Evolutionary conservation across 805 yeast genomes (phyloP).

Genomic region (Candida orba): DNA sequence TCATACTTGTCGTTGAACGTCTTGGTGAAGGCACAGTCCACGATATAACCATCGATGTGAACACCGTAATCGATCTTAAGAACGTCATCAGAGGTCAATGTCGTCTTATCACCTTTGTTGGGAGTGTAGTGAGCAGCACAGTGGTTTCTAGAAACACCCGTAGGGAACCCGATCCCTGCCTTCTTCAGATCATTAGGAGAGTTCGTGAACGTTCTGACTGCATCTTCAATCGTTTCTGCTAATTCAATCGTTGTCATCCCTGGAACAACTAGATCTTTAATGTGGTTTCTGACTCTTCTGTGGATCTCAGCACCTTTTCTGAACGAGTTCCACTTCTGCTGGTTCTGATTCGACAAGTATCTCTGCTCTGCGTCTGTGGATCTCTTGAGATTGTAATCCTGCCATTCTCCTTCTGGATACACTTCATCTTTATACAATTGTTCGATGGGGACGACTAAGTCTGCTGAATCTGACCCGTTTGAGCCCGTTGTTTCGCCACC

Average conservation of each 20-base stretch:
- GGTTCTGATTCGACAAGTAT: slow-evolving; percentile 57
- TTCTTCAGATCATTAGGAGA: slow-evolving; percentile 43
- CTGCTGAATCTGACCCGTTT: no score
- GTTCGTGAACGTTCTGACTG: slow-evolving; percentile 68
- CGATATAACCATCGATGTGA: slow-evolving; percentile 88
- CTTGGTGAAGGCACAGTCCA: slow-evolving; percentile 92
- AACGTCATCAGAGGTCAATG: slow-evolving; percentile 79
- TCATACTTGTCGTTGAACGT: slow-evolving; percentile 84
- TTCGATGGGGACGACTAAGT: slow-evolving; percentile 56
- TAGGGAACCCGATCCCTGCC: slow-evolving; percentile 96
- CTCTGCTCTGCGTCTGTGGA: slow-evolving; percentile 84
- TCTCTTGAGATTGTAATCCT: slow-evolving; percentile 70
- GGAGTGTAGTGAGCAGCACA: slow-evolving; percentile 99
- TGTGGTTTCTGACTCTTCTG: slow-evolving; percentile 79
- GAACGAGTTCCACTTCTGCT: slow-evolving; percentile 72
- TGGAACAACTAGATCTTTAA: slow-evolving; percentile 68
- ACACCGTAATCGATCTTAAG: slow-evolving; percentile 97
- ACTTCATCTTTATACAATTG: slow-evolving; percentile 60
- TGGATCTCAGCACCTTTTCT: slow-evolving; percentile 96
- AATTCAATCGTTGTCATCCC: slow-evolving; percentile 90
- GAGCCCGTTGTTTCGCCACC: no score
- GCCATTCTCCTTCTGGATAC: slow-evolving; percentile 86
- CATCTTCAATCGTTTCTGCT: slow-evolving; percentile 83
- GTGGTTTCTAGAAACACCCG: slow-evolving; percentile 90
- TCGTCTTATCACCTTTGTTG: slow-evolving; percentile 85